A percentile compares a stretch with the other conserved stretches of the same genome.
Conservation (phyloP, 2,329 filamentous ascomycete genomes). For the Colletotrichum agaves region DNA sequence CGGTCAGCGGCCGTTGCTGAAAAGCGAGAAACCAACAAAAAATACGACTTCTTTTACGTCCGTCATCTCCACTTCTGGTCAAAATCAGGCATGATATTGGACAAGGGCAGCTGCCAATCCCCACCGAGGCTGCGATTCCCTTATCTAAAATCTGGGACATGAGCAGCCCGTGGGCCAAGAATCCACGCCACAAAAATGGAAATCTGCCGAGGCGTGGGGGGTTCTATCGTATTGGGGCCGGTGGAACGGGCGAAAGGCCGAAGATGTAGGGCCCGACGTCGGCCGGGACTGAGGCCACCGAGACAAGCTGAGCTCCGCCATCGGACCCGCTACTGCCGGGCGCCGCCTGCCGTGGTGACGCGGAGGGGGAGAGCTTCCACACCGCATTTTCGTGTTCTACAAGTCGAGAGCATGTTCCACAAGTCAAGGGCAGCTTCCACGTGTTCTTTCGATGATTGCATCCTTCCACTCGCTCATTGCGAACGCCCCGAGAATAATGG, state of each 20-base stretch:
- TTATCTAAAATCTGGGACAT: constrained; percentile 20
- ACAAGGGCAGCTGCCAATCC: constrained; percentile 17
- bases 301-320: neutral
- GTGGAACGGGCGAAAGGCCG: constrained; percentile 21
- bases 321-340: constrained; percentile 22
- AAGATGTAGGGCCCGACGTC: constrained; percentile 23
- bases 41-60: constrained; percentile 29
- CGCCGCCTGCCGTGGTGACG: constrained; percentile 1
- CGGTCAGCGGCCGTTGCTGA: constrained; percentile 8
- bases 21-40: constrained; percentile 22
- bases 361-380: neutral
- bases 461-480: no score
- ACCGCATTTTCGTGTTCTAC: no score
- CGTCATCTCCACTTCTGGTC: constrained; percentile 31
- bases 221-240: constrained; percentile 5
- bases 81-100: constrained; percentile 35
- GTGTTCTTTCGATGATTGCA: no score
- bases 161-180: neutral
- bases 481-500: no score
- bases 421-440: no score
- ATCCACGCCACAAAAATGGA: neutral
- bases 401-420: no score
- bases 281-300: constrained; percentile 20
- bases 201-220: constrained; percentile 6
- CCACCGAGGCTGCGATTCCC: constrained; percentile 14